These are phyloP conservation scores for Paramecium sonneborni DNA, from an alignment of 73 alveolate species.

Conservation along the genomic window DNA sequence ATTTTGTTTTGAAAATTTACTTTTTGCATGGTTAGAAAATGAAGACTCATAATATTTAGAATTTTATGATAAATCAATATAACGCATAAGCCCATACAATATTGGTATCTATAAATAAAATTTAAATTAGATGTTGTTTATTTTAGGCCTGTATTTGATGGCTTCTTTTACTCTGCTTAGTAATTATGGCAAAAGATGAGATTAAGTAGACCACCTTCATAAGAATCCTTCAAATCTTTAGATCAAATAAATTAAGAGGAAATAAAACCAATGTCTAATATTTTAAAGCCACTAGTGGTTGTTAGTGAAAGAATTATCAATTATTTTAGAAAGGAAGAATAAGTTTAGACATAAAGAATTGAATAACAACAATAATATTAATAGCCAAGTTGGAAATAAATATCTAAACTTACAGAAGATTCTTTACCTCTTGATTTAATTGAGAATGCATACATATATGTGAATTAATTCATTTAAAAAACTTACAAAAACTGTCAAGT, in stretches of 20 bases:
- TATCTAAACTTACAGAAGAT: not conserved
- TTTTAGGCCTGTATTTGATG: constrained; percentile 45
- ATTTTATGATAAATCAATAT: not conserved
- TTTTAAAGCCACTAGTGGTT: constrained; percentile 9
- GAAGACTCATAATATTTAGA: not conserved
- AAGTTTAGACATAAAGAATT: not conserved
- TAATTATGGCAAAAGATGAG: constrained; percentile 33
- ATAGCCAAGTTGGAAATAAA: not conserved
- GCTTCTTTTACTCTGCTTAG: constrained; percentile 15
- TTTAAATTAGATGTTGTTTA: not conserved
- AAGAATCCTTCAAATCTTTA: not conserved
- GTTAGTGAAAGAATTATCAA: constrained; percentile 15
- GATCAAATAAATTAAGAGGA: constrained; percentile 29
- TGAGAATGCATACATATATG: constrained; percentile 37
- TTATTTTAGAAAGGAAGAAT: not conserved
- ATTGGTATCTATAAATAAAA: not conserved
- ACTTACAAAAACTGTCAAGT: constrained; percentile 24
- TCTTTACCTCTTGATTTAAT: constrained; percentile 25
- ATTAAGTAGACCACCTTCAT: constrained; percentile 36
- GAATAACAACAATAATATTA: not conserved
- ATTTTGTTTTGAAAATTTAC: constrained; percentile 54
- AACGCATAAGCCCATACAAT: constrained; percentile 18
- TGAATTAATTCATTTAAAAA: not conserved
- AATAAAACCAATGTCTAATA: not conserved
- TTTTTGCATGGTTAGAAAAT: constrained; percentile 41